Conservation (phyloP, 2,329 filamentous ascomycete species). For the Plectosphaerella plurivora region DNA sequence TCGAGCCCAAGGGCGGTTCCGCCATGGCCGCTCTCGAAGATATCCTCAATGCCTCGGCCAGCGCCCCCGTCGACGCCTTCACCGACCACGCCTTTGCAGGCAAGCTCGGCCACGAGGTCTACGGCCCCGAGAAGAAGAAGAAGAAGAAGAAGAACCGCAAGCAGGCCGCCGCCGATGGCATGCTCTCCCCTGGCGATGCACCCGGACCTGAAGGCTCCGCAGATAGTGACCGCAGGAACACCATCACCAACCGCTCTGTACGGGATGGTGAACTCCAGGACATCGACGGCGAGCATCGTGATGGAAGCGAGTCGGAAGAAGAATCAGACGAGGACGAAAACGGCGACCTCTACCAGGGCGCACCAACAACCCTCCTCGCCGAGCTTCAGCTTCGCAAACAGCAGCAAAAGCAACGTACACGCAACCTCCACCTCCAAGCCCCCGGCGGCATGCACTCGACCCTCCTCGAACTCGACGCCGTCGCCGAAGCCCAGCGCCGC, state of each 20-base stretch:
- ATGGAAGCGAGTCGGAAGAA: slow-evolving; percentile 18
- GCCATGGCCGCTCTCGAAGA: slow-evolving; percentile 85
- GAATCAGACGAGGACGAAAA: slow-evolving; percentile 30
- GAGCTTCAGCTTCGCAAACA: slow-evolving; percentile 89
- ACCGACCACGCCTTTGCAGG: slow-evolving; percentile 84
- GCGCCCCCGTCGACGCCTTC: slow-evolving; percentile 85
- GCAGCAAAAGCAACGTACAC: slow-evolving; percentile 76
- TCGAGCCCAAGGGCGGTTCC: slow-evolving; percentile 69
- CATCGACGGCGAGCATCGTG: slow-evolving; percentile 19
- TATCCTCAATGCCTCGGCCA: slow-evolving; percentile 84
- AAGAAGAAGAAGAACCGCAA: slow-evolving; percentile 23
- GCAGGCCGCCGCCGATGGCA: slow-evolving; percentile 19
- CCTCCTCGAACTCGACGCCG: slow-evolving; percentile 82
- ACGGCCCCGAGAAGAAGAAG: slow-evolving; percentile 54
- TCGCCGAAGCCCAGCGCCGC: slow-evolving; percentile 78
- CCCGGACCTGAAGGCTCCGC: no score
- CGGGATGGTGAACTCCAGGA: not conserved
- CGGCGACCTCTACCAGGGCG: slow-evolving; percentile 56
- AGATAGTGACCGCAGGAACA: slow-evolving; percentile 2
- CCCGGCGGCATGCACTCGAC: slow-evolving; percentile 87
- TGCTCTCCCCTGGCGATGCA: slow-evolving; percentile 1
- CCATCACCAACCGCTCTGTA: slow-evolving; percentile 4
- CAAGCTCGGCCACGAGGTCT: slow-evolving; percentile 69
- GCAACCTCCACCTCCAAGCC: slow-evolving; percentile 55
- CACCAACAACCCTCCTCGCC: slow-evolving; percentile 85